Evolutionary conservation across 371 early-diverging fungal genomes (phyloP), one percentile per base, ranked within the genome.

Genomic region (Quaeritorhiza haematococci): DNA sequence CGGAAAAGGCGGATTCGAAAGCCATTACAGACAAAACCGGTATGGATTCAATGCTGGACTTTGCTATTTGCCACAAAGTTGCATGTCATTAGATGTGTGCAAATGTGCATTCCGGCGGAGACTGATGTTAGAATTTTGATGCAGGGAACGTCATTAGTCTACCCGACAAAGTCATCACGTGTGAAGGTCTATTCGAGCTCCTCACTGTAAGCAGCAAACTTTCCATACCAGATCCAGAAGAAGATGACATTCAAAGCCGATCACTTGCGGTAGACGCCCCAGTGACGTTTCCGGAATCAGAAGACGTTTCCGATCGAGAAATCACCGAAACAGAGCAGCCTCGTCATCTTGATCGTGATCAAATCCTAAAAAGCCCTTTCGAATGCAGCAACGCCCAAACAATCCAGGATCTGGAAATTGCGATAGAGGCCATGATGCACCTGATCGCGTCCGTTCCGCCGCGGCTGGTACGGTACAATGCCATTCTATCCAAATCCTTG

Each of bases 391-490:
- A 19, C 59, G 3, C 21, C 27, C 13, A 30, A 27, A 23, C 6
- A 3, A 4, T 1, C 28, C 2, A 45, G 28, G 50, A 68, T 19
- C 17, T 68, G 49, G 56, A 64, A 26, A 46, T 44, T 3, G 57
- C 55, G n/a, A 45, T 64, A 26, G 53, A 65, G n/a, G 58, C 62
- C n/a, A 50, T 69, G 62, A 1, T 58, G 19, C 53, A 65, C 13
- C 35, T 69, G 2, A 54, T 69, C 4, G 28, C 56, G 7, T 51
- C 62, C 2, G 62, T 69, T 7, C 69, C 69, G 7, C 57, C 53
- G 15, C 44, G 69, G 7, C 65, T 65, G 28, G 47, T 69, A 33
- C 58, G 51, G 29, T 62, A 69, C 60, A 69, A 69, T 46, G 35
- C 23, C 23, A 41, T 59, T 4, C 63, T 69, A 2, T 45, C 61